Conservation (phyloP, 345 rosid species). For the Aquilaria malaccensis region DNA sequence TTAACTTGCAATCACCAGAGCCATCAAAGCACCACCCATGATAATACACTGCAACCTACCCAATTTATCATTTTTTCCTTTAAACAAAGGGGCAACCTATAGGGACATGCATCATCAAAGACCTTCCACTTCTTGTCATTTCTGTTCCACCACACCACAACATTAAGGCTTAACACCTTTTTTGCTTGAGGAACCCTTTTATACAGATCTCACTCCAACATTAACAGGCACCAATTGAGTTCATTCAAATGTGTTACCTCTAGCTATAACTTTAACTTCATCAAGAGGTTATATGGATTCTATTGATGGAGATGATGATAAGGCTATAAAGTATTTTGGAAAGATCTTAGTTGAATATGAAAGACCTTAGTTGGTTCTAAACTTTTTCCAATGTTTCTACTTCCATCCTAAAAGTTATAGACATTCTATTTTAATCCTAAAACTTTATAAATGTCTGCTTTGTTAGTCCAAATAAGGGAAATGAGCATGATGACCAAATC, state of each 20-base stretch:
- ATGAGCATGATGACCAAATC: too few species aligned
- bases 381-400: too few species aligned
- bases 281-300: conserved; percentile 20
- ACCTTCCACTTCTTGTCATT: conserved; percentile 41
- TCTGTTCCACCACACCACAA: conserved; percentile 87
- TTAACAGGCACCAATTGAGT: conserved; percentile 63
- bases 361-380: too few species aligned
- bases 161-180: conserved; percentile 70
- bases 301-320: conserved; percentile 30
- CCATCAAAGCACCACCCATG: conserved; percentile 94
- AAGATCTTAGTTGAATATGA: too few species aligned
- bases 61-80: conserved; percentile 15
- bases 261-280: conserved; percentile 19
- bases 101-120: conserved; percentile 32
- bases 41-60: conserved; percentile 75
- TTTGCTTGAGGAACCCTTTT: conserved; percentile 65
- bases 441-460: too few species aligned
- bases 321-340: conserved; percentile 3
- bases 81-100: conserved; percentile 25
- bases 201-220: conserved; percentile 76
- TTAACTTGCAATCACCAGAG: conserved; percentile 66
- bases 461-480: too few species aligned
- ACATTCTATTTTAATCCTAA: too few species aligned
- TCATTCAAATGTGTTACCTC: conserved; percentile 58
- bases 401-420: too few species aligned